Conservation (phyloP, 352 stramenopile genomes). For the Globisporangium takayamanum region DNA sequence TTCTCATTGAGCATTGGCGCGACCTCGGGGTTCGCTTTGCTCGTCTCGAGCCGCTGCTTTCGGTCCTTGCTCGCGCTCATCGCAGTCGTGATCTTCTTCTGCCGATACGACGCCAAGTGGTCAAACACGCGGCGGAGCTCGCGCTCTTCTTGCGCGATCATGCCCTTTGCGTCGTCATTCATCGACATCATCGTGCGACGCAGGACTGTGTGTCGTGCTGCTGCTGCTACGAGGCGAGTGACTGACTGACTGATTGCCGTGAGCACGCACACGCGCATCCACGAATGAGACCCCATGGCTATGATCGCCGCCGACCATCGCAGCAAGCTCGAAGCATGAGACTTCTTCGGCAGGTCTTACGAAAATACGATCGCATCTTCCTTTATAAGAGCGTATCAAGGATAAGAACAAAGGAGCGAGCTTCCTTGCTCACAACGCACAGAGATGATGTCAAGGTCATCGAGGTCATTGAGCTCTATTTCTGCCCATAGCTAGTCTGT, state of each 20-base stretch:
- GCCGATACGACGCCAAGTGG: constrained; percentile 87
- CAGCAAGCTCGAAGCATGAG: too few relatives aligned
- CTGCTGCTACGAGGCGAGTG: neutral
- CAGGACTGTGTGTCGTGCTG: neutral
- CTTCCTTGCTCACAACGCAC: too few relatives aligned
- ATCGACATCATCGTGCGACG: constrained; percentile 53
- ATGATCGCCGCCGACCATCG: neutral
- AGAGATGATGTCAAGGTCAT: too few relatives aligned
- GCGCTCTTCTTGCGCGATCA: constrained; percentile 93
- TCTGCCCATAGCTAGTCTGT: too few relatives aligned
- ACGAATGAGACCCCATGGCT: constrained; percentile 1
- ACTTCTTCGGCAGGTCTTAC: too few relatives aligned
- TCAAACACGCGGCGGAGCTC: constrained; percentile 94
- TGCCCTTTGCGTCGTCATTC: constrained; percentile 70
- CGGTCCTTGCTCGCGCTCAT: constrained; percentile 49
- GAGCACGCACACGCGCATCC: constrained; percentile 5
- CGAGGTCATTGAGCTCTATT: too few relatives aligned
- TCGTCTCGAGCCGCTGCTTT: constrained; percentile 49
- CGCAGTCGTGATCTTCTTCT: constrained; percentile 59
- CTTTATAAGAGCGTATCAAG: too few relatives aligned
- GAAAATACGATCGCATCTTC: too few relatives aligned
- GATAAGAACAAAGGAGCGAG: too few relatives aligned
- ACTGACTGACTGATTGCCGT: too few relatives aligned
- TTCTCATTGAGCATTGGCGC: constrained; percentile 75
- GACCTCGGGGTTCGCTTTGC: constrained; percentile 61